Base-by-base conservation (phyloP, 176 grass and related monocot genomes). In the Otatea glauca region DNA sequence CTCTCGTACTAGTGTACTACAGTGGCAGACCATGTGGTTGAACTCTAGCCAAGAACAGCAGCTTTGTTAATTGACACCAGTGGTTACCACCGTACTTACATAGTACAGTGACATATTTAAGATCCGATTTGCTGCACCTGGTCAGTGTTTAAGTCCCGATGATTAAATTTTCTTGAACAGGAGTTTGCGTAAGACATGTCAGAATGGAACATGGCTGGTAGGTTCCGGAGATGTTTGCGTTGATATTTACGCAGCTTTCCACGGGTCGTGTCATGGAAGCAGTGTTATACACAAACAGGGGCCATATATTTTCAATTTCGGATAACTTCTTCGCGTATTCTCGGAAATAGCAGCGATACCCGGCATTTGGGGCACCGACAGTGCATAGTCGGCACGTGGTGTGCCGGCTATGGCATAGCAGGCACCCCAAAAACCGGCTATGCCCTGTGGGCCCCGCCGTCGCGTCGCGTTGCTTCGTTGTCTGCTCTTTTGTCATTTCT, bases 51-150 rank as follows among this genome's bases (percentile, higher is more conserved):
- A 62, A 68, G 80, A 62, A 80, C 51, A 14, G 49, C 61, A 60
- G 11, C 63, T 61, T 89, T 85, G 82, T 85, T 75, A 85, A 75
- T 74, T 84, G 59, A 37, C 34, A 48, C 38, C 8, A 67, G 85
- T 47, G 27, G 43, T 59, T 25, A 34, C 48, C 65, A 29, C 12
- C 48, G 80, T 44, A 66, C 35, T 54, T 18, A 54, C 51, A 58
- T 58, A 1, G 54, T 45, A 81, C 48, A 56, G 23, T 43, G 25
- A 68, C 34, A 38, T 55, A 66, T 48, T 59, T 67, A 53, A 35
- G 24, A 45, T 81, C 60, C 24, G 14, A 20, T 56, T 68, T 81
- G 24, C 49, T 25, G 70, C 16, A 12, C 32, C 34, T 86, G 32
- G 53, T 27, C 44, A 47, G 29, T 54, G 35, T 12, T 50, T 29